Base-by-base conservation (phyloP, 306 rosid genomes). In the Ceratonia siliqua region DNA sequence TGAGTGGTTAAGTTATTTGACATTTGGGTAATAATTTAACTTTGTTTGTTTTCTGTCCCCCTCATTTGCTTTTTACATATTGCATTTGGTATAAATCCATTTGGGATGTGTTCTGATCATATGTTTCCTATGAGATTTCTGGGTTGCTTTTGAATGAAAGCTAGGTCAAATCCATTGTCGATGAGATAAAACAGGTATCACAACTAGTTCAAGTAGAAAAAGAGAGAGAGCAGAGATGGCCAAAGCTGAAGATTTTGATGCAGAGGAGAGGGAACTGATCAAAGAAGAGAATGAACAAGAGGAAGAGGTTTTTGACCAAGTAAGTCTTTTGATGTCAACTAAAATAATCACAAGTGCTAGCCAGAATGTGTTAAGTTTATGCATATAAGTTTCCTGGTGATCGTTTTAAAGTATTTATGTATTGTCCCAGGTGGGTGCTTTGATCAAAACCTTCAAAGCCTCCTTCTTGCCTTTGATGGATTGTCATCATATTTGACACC, bases 221-320 rank as follows among this genome's bases (percentile, higher is more conserved):
- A 77, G 79, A 64, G 92, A 88, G 73, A 88, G 90, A 78, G 77
- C 85, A 21, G 92, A 88, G 92, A 88, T 70, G 85, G n/a, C n/a
- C n/a, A n/a, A n/a, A n/a, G n/a, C n/a, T n/a, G n/a, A n/a, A n/a
- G n/a, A n/a, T n/a, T n/a, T 88, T 81, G 92, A 88, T 70, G 89
- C 86, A 4, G 92, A 88, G 72, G 92, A 88, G 71, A 75, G 83
- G 22, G 92, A 88, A 68, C 58, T 88, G 62, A 84, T 88, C 65
- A 84, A 85, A 64, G 92, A 88, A 76, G 92, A 88, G 81, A 88
- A 88, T 77, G 92, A 88, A 48, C 92, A 83, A 73, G 92, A 88
- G 81, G 92, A 88, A 62, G 92, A 88, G 85, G 92, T 88, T 64
- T 88, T 88, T 73, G 92, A 88, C 61, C 92, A 85, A n/a, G n/a